A percentile compares a stretch with the other conserved stretches of the same genome.
phyloP scores from a whole-genome alignment of 257 asterid species.

The Jacaranda mimosifolia region DNA sequence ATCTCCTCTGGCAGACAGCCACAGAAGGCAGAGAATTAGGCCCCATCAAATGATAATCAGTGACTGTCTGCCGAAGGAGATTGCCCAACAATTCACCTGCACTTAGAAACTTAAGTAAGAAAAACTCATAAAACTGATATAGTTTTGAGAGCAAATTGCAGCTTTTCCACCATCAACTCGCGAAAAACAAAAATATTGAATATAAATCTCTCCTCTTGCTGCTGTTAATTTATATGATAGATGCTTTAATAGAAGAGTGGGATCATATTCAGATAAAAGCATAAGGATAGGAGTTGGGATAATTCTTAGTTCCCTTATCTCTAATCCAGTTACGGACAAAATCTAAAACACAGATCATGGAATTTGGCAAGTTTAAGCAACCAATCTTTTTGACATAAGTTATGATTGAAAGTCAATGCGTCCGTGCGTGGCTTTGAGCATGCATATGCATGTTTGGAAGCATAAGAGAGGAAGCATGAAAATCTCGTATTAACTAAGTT shows the following conservation, averaged over 20 bases:
- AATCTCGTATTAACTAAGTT: conserved; percentile 21
- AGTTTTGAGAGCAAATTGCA: conserved; percentile 5
- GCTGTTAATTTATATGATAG: conserved; percentile 28
- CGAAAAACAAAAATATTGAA: conserved; percentile 12
- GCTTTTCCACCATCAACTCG: conserved; percentile 15
- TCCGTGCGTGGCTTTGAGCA: conserved; percentile 14
- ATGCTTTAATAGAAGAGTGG: conserved; percentile 29
- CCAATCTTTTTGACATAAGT: conserved; percentile 26
- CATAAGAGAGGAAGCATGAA: conserved; percentile 2
- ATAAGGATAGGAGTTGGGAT: conserved; percentile 36
- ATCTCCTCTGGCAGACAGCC: conserved; percentile 45
- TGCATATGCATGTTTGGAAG: neutral
- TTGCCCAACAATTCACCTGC: conserved; percentile 40
- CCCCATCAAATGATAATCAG: neutral
- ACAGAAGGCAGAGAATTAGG: conserved; percentile 1
- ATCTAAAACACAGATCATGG: conserved; percentile 25
- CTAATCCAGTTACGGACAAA: conserved; percentile 32
- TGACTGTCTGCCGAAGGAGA: conserved; percentile 42
- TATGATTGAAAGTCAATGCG: conserved; percentile 20
- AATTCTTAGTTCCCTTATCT: conserved; percentile 36
- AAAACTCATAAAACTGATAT: conserved; percentile 11
- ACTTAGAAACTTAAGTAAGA: conserved; percentile 26
- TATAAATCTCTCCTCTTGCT: conserved; percentile 22
- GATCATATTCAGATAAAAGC: conserved; percentile 36
- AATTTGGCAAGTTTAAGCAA: conserved; percentile 23